These are phyloP conservation scores for Thozetella sp. DNA, from an alignment of 495 filamentous ascomycete species.

Conservation along the genomic window DNA sequence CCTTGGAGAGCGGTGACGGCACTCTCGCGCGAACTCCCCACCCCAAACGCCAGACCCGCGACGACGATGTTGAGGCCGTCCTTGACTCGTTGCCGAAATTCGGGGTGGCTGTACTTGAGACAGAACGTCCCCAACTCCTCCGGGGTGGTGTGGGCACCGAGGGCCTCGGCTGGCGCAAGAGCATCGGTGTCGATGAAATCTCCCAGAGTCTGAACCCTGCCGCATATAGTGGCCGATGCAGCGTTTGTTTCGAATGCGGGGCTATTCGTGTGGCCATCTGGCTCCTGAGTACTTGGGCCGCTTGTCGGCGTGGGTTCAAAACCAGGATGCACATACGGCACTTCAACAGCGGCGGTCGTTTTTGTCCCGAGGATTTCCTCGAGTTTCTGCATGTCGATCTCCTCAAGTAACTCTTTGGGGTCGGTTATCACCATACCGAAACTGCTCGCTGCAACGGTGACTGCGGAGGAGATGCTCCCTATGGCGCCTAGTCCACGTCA, in stretches of 20 bases:
- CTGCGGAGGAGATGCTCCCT: slow-evolving; percentile 38
- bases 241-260: neutral
- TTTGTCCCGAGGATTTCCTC: neutral
- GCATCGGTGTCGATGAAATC: slow-evolving; percentile 46
- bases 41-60: slow-evolving; percentile 41
- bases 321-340: too few species aligned
- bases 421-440: slow-evolving; percentile 37
- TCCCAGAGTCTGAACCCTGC: slow-evolving; percentile 33
- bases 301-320: too few species aligned
- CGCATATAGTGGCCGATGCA: slow-evolving; percentile 6
- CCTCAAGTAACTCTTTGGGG: slow-evolving; percentile 22
- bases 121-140: slow-evolving; percentile 31
- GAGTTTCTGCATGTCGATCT: slow-evolving; percentile 22
- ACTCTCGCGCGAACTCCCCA: slow-evolving; percentile 41
- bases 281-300: too few species aligned
- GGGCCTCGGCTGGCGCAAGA: slow-evolving; percentile 30
- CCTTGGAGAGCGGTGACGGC: slow-evolving; percentile 37
- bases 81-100: slow-evolving; percentile 32
- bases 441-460: slow-evolving; percentile 38
- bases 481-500: slow-evolving; percentile 36
- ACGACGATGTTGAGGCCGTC: slow-evolving; percentile 38
- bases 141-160: slow-evolving; percentile 20
- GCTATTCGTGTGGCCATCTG: neutral
- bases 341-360: neutral
- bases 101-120: slow-evolving; percentile 33